These are phyloP conservation scores for Primulina huaijiensis DNA, from an alignment of 257 asterid genomes.

Conservation along the genomic window DNA sequence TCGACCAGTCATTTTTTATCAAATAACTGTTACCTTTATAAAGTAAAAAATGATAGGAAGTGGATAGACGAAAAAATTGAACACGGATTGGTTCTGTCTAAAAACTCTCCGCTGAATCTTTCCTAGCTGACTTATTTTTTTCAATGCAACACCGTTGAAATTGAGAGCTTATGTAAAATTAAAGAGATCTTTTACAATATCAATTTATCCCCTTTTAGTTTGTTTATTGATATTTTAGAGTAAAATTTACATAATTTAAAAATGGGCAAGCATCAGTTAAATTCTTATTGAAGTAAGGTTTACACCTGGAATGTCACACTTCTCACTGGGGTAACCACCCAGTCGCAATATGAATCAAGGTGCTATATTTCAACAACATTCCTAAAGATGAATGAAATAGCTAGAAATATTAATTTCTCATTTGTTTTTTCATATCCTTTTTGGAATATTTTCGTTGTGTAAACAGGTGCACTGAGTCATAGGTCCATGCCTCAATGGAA, in stretches of 20 bases:
- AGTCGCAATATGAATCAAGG: not conserved
- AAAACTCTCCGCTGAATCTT: not conserved
- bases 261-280: slow-evolving; percentile 2
- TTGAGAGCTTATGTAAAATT: not conserved
- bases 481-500: not conserved
- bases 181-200: slow-evolving; percentile 2
- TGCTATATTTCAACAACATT: not conserved
- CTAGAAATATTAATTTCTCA: not conserved
- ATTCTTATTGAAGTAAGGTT: not conserved
- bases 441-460: slow-evolving; percentile 5
- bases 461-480: not conserved
- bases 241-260: not conserved
- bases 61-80: not conserved
- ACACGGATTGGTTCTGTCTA: not conserved
- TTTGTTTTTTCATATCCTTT: not conserved
- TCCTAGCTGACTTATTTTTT: not conserved
- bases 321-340: not conserved
- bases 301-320: not conserved
- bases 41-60: not conserved
- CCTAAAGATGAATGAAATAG: not conserved
- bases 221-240: not conserved
- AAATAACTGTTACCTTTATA: not conserved
- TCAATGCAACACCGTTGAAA: not conserved
- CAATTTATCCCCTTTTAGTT: not conserved
- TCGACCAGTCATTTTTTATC: not conserved